Conservation (phyloP, 176 grass and related monocot genomes). For the Triticum turgidum region DNA sequence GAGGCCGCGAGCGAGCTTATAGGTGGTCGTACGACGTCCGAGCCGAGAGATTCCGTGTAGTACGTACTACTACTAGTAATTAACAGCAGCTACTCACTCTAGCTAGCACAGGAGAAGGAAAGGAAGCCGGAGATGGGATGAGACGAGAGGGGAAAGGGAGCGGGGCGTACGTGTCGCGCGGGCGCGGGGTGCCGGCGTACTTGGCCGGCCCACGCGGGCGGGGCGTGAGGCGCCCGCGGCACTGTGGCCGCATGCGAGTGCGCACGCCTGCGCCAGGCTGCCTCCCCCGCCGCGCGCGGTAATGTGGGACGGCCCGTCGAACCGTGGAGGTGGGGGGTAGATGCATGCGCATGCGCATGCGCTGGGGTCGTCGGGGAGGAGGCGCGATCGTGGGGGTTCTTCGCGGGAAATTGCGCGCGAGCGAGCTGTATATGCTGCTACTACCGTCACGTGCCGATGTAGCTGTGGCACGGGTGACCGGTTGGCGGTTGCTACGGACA, state of each 20-base stretch:
- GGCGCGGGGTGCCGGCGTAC: not conserved
- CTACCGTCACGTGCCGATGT: not conserved
- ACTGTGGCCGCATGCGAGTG: not conserved
- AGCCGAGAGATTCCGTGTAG: not conserved
- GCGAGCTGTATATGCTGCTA: not conserved
- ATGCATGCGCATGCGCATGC: not conserved
- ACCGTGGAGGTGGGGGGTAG: not conserved
- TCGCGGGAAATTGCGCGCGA: not conserved
- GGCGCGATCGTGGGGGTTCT: not conserved
- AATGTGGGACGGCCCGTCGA: too few species aligned
- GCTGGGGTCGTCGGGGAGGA: not conserved
- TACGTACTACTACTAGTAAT: not conserved
- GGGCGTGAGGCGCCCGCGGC: not conserved
- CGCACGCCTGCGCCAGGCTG: conserved; percentile 1
- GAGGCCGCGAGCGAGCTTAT: not conserved
- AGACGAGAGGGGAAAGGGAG: not conserved
- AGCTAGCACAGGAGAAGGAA: not conserved
- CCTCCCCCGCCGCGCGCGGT: not conserved
- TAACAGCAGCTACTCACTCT: not conserved
- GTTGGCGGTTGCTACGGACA: not conserved
- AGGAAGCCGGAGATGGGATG: not conserved
- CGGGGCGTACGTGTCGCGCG: not conserved
- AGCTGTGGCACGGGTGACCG: not conserved
- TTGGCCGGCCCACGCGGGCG: not conserved
- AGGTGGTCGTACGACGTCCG: not conserved